Conservation (phyloP, 202 grass and related monocot species). For the Musa balbisiana region DNA sequence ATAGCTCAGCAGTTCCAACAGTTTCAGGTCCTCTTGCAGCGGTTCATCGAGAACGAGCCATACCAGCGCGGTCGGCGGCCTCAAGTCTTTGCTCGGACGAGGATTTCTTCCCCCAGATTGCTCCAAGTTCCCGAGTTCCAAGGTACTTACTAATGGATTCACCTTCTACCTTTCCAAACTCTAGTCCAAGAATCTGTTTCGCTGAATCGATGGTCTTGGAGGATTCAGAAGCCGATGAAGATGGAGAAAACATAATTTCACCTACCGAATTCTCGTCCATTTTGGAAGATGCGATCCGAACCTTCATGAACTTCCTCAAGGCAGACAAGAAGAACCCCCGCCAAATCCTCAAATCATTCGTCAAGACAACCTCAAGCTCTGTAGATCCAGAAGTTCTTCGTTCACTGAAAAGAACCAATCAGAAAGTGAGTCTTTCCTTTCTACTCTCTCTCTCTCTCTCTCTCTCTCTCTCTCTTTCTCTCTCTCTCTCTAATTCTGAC, state of each 20-base stretch:
- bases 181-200: neutral
- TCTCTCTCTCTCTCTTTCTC: neutral
- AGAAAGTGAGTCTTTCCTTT: conserved; percentile 28
- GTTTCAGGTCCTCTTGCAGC: conserved; percentile 72
- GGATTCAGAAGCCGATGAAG: conserved; percentile 50
- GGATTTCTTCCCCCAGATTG: conserved; percentile 63
- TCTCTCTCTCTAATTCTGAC: neutral
- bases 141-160: conserved; percentile 24
- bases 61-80: conserved; percentile 53
- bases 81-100: conserved; percentile 67
- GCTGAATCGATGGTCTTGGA: neutral
- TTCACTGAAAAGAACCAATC: conserved; percentile 66
- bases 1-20: conserved; percentile 91
- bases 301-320: conserved; percentile 71
- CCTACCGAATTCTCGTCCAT: conserved; percentile 64
- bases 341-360: conserved; percentile 57
- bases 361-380: conserved; percentile 36
- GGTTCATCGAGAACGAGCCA: conserved; percentile 86
- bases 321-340: conserved; percentile 59
- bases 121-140: conserved; percentile 84
- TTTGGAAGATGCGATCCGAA: conserved; percentile 59
- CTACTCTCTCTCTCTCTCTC: neutral
- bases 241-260: conserved; percentile 67
- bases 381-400: conserved; percentile 32
- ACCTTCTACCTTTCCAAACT: neutral